Evolutionary conservation across 805 yeast genomes (phyloP).

Genomic region (Ogataea zsoltii): DNA sequence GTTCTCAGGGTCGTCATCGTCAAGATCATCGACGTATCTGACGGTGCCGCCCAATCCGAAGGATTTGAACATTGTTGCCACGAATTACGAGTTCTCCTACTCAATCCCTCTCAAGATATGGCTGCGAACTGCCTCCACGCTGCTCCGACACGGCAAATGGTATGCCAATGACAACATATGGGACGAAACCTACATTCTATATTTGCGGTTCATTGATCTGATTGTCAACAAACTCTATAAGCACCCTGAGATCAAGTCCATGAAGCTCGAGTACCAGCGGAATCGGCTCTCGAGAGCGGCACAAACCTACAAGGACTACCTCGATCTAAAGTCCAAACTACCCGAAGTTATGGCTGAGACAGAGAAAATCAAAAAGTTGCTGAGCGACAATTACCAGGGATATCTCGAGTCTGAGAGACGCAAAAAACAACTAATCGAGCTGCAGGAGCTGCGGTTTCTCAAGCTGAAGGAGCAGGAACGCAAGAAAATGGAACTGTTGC

Average conservation of each 20-base stretch:
- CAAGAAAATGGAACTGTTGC: constrained; percentile 3
- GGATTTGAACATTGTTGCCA: constrained; percentile 48
- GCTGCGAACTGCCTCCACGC: constrained; percentile 52
- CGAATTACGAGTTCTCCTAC: constrained; percentile 53
- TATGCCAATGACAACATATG: constrained; percentile 44
- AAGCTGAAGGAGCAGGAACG: constrained; percentile 23
- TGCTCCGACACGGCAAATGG: constrained; percentile 47
- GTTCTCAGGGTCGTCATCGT: constrained; percentile 20
- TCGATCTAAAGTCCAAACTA: constrained; percentile 22
- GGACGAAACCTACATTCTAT: constrained; percentile 55
- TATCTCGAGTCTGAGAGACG: constrained; percentile 25
- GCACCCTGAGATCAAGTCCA: constrained; percentile 45
- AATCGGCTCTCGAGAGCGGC: constrained; percentile 25
- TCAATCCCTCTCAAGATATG: constrained; percentile 53
- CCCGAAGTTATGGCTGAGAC: constrained; percentile 33
- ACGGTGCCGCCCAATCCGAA: constrained; percentile 32
- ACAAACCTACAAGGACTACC: constrained; percentile 29
- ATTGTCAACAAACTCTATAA: constrained; percentile 46
- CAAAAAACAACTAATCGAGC: constrained; percentile 20
- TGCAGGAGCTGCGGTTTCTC: constrained; percentile 22
- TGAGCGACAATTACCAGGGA: constrained; percentile 28
- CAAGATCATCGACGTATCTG: constrained; percentile 13
- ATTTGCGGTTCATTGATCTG: constrained; percentile 59
- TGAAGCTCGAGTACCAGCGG: constrained; percentile 22
- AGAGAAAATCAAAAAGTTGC: constrained; percentile 29